Base-by-base conservation (phyloP, 345 rosid species). In the Combretum micranthum region DNA sequence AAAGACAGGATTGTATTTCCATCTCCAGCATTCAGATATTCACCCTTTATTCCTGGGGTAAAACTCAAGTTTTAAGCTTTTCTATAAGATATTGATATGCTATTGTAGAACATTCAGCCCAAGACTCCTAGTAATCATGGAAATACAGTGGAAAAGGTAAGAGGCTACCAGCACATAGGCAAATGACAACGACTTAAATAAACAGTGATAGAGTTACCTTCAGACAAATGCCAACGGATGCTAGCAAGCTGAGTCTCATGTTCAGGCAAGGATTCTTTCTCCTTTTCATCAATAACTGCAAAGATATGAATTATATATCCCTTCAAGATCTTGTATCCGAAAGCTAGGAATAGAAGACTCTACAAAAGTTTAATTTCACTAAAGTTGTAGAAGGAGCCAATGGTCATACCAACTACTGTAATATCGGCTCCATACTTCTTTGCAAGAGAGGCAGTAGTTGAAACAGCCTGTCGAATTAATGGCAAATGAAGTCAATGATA, bases 381-480 rank as follows among this genome's bases (percentile, higher is more conserved):
- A n/a, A 21, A 46, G 42, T 10, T 1, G 54, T 10, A 17, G 20
- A 21, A 67, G 22, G 15, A 45, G 60, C 21, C 56, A 68, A 37
- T 52, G n/a, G 8, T 44, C 82, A 19, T 67, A 87, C 98, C 80
- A 23, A 88, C 98, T 55, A 92, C 96, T 1, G 98, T 88, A 60
- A 92, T 84, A 62, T 88, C 98, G 69, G 98, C 95, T 20, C 86
- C 95, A 64, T 88, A 86, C 71, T 84, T 88, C 60, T 81, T 88
- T 21, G 95, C 98, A 76, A 92, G 73, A 57, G 88, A 83, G 71
- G 96, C 80, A 47, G 85, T 70, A 52, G 97, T 88, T 56, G 95
- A 87, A 70, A 84, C 85, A 56, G 97, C 97, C 97, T 92, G 68
- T 59, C n/a, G 26, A 45, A 63, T 52, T 20, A 20, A n/a, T 56